phyloP scores from a whole-genome alignment of 768 basidiomycete genomes.

The Obba rivulosa region DNA sequence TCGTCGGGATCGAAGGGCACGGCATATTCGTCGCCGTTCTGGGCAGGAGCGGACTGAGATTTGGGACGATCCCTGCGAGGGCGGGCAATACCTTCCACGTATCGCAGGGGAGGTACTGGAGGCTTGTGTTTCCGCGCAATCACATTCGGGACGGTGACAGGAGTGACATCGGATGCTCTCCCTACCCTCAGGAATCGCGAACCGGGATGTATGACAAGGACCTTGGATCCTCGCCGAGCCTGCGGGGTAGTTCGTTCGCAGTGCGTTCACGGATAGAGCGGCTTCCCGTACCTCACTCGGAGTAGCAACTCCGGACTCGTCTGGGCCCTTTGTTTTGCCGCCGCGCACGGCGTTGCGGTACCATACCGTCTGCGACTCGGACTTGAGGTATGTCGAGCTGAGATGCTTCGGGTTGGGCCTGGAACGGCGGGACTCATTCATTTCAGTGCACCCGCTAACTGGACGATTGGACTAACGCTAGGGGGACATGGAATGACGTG shows the following conservation, averaged over 20 bases:
- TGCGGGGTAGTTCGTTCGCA: conserved; percentile 10
- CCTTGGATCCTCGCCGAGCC: conserved; percentile 68
- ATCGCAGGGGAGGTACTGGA: conserved; percentile 36
- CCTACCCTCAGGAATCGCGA: conserved; percentile 72
- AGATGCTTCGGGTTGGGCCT: conserved; percentile 81
- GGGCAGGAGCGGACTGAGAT: conserved; percentile 10
- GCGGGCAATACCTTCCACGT: conserved; percentile 48
- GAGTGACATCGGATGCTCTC: conserved; percentile 70
- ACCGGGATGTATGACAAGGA: conserved; percentile 76
- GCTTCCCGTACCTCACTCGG: conserved; percentile 18
- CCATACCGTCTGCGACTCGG: conserved; percentile 72
- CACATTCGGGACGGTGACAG: conserved; percentile 61
- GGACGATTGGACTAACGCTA: conserved; percentile 42
- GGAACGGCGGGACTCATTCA: background rate
- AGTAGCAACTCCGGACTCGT: conserved; percentile 29
- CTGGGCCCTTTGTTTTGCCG: conserved; percentile 43
- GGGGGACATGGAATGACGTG: conserved; percentile 76
- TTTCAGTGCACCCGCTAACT: background rate
- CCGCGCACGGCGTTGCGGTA: conserved; percentile 34
- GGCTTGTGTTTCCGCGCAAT: conserved; percentile 61
- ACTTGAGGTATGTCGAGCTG: conserved; percentile 72
- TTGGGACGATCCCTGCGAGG: conserved; percentile 37
- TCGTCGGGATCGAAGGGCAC: conserved; percentile 48
- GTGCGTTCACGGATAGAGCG: conserved; percentile 15
- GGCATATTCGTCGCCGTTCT: conserved; percentile 46